Conservation (phyloP, 176 grass and related monocot species). For the Eragrostis curvula region DNA sequence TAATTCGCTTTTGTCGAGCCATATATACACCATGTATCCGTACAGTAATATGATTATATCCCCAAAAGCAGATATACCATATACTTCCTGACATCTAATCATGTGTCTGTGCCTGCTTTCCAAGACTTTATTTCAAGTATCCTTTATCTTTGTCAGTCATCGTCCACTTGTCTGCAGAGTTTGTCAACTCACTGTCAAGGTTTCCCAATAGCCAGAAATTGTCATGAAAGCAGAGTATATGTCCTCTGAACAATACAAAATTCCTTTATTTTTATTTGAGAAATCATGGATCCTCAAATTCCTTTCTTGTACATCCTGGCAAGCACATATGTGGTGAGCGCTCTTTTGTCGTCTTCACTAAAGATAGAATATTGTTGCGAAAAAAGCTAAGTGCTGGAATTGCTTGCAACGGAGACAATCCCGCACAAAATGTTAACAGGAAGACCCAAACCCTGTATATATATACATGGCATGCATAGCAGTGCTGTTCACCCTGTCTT, state of each 20-base stretch:
- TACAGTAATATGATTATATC: no score
- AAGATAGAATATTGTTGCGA: background rate
- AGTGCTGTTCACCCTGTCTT: background rate
- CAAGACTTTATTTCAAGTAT: no score
- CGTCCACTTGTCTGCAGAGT: no score
- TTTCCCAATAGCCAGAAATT: no score
- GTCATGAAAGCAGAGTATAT: background rate
- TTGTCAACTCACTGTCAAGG: no score
- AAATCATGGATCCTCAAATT: background rate
- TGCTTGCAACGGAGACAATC: background rate
- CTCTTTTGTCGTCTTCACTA: constrained; percentile 9
- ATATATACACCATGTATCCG: no score
- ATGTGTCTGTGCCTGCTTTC: no score
- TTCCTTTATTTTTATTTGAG: background rate
- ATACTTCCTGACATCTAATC: no score
- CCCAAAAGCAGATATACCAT: no score
- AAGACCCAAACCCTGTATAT: background rate
- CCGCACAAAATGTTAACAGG: background rate
- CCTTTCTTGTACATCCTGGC: background rate
- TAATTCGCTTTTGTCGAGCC: no score
- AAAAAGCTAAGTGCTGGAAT: no score
- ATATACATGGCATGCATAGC: background rate
- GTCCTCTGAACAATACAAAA: background rate
- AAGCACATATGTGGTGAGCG: background rate
- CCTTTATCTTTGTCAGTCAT: no score